phyloP scores from a whole-genome alignment of 2,329 filamentous ascomycete species.

The Lachnellula subtilissima region DNA sequence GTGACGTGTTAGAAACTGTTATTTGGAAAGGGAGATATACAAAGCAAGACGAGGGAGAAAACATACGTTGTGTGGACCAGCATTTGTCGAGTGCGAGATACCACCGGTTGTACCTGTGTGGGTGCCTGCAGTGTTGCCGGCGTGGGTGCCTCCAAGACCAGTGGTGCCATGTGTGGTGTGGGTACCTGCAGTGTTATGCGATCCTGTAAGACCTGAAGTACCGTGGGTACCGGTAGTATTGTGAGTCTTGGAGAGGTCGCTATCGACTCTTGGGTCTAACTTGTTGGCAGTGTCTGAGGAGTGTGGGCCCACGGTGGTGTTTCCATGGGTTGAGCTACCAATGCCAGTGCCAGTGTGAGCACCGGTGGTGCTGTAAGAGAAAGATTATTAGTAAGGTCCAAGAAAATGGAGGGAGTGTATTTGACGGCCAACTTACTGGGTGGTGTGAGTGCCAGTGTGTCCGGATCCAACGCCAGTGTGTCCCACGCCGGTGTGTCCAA shows the following conservation, averaged over 20 bases:
- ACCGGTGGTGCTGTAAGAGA: constrained; percentile 33
- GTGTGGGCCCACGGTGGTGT: constrained; percentile 23
- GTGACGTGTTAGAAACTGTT: background rate
- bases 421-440: background rate
- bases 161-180: constrained; percentile 5
- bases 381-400: too few species aligned
- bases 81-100: constrained; percentile 29
- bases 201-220: constrained; percentile 6
- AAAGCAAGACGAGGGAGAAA: background rate
- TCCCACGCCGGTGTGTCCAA: constrained; percentile 3
- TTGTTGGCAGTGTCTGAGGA: constrained; percentile 49
- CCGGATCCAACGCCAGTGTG: too few species aligned
- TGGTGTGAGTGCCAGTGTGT: constrained; percentile 7
- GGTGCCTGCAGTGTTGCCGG: constrained; percentile 4
- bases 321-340: background rate
- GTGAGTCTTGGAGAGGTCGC: constrained; percentile 45
- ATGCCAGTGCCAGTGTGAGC: constrained; percentile 25
- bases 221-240: constrained; percentile 16
- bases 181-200: constrained; percentile 35
- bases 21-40: background rate
- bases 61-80: constrained; percentile 38
- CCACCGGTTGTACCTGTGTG: constrained; percentile 15
- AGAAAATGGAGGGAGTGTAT: background rate
- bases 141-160: constrained; percentile 3
- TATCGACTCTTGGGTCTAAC: constrained; percentile 48